These are phyloP conservation scores for Syzygium malaccense DNA, from an alignment of 441 rosid species.

Conservation along the genomic window DNA sequence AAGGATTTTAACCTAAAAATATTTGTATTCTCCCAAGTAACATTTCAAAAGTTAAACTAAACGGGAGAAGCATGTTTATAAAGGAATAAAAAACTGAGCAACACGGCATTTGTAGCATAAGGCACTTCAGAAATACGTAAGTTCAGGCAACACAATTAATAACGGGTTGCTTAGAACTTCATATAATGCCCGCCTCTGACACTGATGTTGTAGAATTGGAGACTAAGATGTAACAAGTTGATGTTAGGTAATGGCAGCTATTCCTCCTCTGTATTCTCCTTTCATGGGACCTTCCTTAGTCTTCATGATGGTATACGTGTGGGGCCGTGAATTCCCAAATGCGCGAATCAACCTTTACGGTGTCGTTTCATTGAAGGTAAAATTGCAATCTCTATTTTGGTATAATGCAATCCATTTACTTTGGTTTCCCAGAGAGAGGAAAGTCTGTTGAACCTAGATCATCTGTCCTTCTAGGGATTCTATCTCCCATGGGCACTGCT, in stretches of 20 bases:
- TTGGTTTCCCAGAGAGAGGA: not conserved
- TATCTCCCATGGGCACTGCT: constrained; percentile 69
- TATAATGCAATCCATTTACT: not conserved
- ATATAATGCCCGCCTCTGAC: not conserved
- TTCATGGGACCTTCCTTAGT: constrained; percentile 55
- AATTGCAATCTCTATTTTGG: not conserved
- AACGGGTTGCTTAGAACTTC: not conserved
- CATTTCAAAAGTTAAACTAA: too few relatives aligned
- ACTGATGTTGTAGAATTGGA: not conserved
- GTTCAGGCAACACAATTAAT: not conserved
- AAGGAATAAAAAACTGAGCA: not conserved
- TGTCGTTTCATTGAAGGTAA: constrained; percentile 49
- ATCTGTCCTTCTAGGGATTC: constrained; percentile 31
- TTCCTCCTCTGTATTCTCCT: constrained; percentile 37
- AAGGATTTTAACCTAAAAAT: too few relatives aligned
- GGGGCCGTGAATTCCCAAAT: constrained; percentile 59
- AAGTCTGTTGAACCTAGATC: not conserved
- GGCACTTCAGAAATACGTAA: not conserved
- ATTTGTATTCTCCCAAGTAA: too few relatives aligned
- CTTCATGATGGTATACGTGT: constrained; percentile 52
- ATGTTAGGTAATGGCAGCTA: constrained; percentile 35
- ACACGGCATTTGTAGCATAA: not conserved
- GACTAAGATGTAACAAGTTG: not conserved
- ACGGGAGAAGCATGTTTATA: not conserved
- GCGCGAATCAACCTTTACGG: constrained; percentile 46